Evolutionary conservation across 768 basidiomycete species (phyloP).

Genomic region (Agaricus bisporus): DNA sequence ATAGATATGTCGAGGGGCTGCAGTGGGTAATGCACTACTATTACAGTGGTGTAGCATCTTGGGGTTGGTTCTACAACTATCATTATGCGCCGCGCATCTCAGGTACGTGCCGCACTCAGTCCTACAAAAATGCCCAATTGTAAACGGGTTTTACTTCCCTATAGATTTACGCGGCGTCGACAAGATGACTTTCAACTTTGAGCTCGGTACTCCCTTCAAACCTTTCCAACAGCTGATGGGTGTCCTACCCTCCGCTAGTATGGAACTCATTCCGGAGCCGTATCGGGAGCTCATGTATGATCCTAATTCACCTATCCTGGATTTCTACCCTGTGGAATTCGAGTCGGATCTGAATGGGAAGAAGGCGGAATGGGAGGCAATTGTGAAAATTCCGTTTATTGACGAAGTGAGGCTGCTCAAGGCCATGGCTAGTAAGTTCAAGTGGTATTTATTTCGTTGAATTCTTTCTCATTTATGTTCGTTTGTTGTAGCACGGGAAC

Average conservation of each 20-base stretch:
- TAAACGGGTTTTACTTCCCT: constrained; percentile 1
- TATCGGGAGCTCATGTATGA: constrained; percentile 92
- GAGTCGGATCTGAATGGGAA: constrained; percentile 96
- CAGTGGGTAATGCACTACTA: constrained; percentile 99
- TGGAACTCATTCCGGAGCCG: constrained; percentile 79
- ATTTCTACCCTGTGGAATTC: constrained; percentile 92
- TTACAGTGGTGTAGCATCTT: constrained; percentile 93
- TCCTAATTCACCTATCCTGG: constrained; percentile 77
- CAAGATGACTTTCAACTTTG: constrained; percentile 80
- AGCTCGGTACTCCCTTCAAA: constrained; percentile 82
- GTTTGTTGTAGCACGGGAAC: constrained; percentile 56
- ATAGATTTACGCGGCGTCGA: constrained; percentile 62
- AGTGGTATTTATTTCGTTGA: background rate
- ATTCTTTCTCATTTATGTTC: background rate
- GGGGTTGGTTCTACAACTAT: constrained; percentile 99
- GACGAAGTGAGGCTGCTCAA: constrained; percentile 69
- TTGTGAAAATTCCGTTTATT: constrained; percentile 99
- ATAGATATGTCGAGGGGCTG: constrained; percentile 84
- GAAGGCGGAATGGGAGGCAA: constrained; percentile 98
- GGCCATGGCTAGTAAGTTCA: constrained; percentile 72
- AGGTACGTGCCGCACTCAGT: constrained; percentile 41
- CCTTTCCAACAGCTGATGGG: constrained; percentile 99
- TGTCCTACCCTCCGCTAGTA: constrained; percentile 87
- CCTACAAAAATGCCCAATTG: background rate
- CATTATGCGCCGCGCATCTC: constrained; percentile 97